Evolutionary conservation across 192 early-diverging fungal species (phyloP).

Genomic region (Oehlia diaphana): DNA sequence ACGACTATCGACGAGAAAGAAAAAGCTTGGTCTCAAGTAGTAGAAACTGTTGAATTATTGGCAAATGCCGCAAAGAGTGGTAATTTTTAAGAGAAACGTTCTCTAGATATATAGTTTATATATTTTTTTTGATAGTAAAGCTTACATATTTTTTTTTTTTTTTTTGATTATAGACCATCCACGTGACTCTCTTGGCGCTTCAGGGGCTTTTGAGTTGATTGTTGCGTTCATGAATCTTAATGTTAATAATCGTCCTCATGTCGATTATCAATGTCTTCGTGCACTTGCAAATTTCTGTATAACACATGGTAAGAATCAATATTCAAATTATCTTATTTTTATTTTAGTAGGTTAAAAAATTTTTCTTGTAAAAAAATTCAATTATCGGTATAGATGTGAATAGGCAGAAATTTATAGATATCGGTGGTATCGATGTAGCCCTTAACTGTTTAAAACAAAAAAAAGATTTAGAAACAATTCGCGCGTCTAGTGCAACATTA

Average conservation of each 20-base stretch:
- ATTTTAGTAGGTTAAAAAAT: neutral
- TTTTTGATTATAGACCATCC: constrained; percentile 24
- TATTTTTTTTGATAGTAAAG: neutral
- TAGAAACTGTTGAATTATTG: constrained; percentile 35
- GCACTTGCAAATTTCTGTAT: constrained; percentile 56
- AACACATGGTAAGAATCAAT: constrained; percentile 46
- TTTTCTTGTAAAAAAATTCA: neutral
- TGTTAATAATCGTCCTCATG: constrained; percentile 23
- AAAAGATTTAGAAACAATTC: constrained; percentile 36
- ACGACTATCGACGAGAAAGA: neutral
- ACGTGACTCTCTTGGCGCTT: constrained; percentile 47
- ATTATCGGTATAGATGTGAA: constrained; percentile 42
- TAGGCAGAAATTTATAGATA: constrained; percentile 41
- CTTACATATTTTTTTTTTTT: no score
- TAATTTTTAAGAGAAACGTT: neutral
- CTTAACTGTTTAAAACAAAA: constrained; percentile 32
- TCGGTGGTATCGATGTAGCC: constrained; percentile 36
- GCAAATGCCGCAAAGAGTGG: constrained; percentile 43
- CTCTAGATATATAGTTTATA: neutral
- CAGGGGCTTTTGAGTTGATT: constrained; percentile 39
- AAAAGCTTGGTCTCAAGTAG: constrained; percentile 34
- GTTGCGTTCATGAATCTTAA: constrained; percentile 38
- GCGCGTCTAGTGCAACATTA: constrained; percentile 48
- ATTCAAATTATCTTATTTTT: no score
- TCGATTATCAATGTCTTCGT: constrained; percentile 50